Evolutionary conservation across 208 protist species (phyloP).

Genomic region (Leishmania martiniquensis): DNA sequence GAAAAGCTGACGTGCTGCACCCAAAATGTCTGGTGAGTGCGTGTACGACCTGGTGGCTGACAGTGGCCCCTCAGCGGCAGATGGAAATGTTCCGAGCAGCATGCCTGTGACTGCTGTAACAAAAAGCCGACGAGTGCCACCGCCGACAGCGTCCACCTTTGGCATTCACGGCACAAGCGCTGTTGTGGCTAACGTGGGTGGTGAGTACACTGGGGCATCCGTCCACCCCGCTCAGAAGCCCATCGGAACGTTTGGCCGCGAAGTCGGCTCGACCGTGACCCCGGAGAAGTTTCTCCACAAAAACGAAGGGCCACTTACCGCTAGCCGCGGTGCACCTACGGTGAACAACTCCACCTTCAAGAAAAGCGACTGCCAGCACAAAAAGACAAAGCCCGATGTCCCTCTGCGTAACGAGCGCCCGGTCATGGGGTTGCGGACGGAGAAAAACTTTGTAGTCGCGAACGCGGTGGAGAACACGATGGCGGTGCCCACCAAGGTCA

Average conservation of each 20-base stretch:
- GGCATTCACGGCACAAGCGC: slow-evolving; percentile 88
- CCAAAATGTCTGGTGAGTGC: slow-evolving; percentile 86
- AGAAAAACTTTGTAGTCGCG: slow-evolving; percentile 95
- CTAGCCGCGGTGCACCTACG: slow-evolving; percentile 77
- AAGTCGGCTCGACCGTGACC: slow-evolving; percentile 58
- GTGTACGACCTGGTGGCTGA: slow-evolving; percentile 83
- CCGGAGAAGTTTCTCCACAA: slow-evolving; percentile 80
- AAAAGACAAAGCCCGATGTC: slow-evolving; percentile 72
- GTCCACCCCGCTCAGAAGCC: slow-evolving; percentile 85
- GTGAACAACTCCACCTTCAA: slow-evolving; percentile 74
- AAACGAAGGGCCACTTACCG: slow-evolving; percentile 72
- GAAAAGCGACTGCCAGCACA: slow-evolving; percentile 62
- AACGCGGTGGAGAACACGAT: slow-evolving; percentile 95
- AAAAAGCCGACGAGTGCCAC: slow-evolving; percentile 48
- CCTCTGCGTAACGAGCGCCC: slow-evolving; percentile 85
- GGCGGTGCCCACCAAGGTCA: slow-evolving; percentile 79
- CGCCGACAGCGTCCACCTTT: slow-evolving; percentile 88
- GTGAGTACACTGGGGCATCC: slow-evolving; percentile 76
- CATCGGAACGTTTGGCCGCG: slow-evolving; percentile 78
- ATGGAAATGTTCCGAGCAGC: background rate
- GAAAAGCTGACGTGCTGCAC: background rate
- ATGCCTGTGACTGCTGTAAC: slow-evolving; percentile 27
- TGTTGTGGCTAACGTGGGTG: slow-evolving; percentile 79
- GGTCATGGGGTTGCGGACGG: slow-evolving; percentile 92
- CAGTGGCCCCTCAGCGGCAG: slow-evolving; percentile 15